Base-by-base conservation (phyloP, 352 stramenopile species). In the Phytophthora melonis region DNA sequence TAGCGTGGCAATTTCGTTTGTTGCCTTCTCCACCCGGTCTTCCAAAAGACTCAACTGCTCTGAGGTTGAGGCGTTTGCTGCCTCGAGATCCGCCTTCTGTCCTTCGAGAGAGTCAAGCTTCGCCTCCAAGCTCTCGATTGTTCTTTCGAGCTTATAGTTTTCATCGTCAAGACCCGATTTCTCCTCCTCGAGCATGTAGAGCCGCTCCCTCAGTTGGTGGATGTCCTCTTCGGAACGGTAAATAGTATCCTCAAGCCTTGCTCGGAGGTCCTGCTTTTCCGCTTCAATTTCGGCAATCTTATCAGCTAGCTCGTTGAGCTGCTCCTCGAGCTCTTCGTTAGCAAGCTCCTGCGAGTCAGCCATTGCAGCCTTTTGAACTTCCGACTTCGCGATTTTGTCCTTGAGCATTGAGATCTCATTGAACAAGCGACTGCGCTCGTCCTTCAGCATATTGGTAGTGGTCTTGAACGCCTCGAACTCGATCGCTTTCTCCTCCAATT, bases 401-500 rank as follows among this genome's bases (percentile, higher is more conserved):
- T 90, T 83, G 23, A 92, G 63, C n/a, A 82, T 18, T 25, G 77
- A 63, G 50, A 92, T 90, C 54, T 92, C 84, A 41, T 80, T 81
- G 25, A 83, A 84, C 3, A 92, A 68, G 3, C 82, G 77, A 53
- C 62, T 82, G 43, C 83, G 81, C 61, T 92, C 82, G 34, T 89
- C 81, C 64, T 90, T 85, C 7, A 90, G 70, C 77, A 86, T 92
- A 36, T 84, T 86, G 9, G 82, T 84, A 6, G 82, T 91, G 16
- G 81, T 86, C 34, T 83, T 82, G 62, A 88, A 84, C 5, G 81
- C 77, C 58, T 91, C 82, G 55, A 89, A 86, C 52, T 89, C 81
- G n/a, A 91, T 84, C 18, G 70, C 74, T 34, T 91, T 88, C 68
- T 92, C 84, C 21, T 92, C 81, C n/a, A 93, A 45, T 47, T 82